Base-by-base conservation (phyloP, 371 early-diverging fungal species). In the Umbelopsis sp. region DNA sequence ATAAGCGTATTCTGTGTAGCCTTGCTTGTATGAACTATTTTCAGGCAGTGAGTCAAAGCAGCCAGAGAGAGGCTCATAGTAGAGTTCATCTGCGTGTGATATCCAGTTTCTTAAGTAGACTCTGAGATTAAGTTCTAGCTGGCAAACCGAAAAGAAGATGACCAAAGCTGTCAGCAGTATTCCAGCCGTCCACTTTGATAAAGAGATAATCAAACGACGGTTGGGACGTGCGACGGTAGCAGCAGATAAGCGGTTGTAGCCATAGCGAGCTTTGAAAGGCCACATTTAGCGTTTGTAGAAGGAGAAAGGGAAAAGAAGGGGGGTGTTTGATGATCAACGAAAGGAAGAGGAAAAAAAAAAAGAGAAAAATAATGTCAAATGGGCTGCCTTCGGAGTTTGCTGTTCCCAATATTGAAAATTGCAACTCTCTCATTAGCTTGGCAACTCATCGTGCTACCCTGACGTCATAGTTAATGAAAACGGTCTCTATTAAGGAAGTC, bases 31-130 rank as follows among this genome's bases (percentile, higher is more conserved):
- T 3, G 77, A 75, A 45, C 79, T 76, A 41, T 77, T 73, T 6
- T 71, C 72, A 4, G 81, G 75, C 41, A 81, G 52, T 11, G 66
- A 64, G 48, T 81, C 76, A 66, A 83, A 85, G 65, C 86, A 85
- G 2, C 81, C 82, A 7, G 72, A 73, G 1, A 83, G 65, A 29
- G 78, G 78, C 44, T 73, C 69, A 53, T 78, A 74, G 46, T 82
- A 80, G 4, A 72, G 74, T 62, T 80, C 77, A 50, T 83, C 83
- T 0, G 81, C 74, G 66, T 85, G 83, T 0, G 81, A 79, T 20
- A 85, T 77, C 86, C 86, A 85, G 65, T 85, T 71, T 20, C 83
- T 74, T 12, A 80, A 51, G 63, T 85, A 85, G n/a, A 85, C 74
- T 63, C 86, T 76, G 18, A 83, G 67, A 62, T 83, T 83, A 14